A percentile compares a stretch with the other conserved stretches of the same genome.
Evolutionary conservation across 2,329 filamentous ascomycete genomes (phyloP).

Genomic region (Cladophialophora psammophila): DNA sequence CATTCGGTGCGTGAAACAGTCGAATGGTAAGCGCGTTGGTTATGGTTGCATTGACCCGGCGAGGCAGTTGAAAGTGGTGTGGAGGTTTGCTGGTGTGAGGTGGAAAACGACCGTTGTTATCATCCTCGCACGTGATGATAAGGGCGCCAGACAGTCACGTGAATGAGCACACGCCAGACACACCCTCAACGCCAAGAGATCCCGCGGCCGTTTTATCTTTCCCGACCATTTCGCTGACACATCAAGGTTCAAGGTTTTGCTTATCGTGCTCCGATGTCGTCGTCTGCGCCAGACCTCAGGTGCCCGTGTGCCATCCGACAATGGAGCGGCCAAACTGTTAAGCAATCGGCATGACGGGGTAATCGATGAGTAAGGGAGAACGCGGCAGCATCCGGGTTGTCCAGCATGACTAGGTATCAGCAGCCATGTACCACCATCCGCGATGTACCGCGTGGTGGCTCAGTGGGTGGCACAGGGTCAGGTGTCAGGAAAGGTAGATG

Average conservation of each 20-base stretch:
- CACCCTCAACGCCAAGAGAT: slow-evolving; percentile 1
- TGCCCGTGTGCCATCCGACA: not conserved
- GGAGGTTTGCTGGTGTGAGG: too few species aligned
- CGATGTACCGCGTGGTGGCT: not conserved
- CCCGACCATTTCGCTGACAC: not conserved
- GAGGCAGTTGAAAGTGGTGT: not conserved
- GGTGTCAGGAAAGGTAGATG: slow-evolving; percentile 28
- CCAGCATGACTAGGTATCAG: not conserved
- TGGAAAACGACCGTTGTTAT: not conserved
- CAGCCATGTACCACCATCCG: not conserved
- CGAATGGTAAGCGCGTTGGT: not conserved
- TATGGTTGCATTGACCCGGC: not conserved
- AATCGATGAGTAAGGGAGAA: not conserved
- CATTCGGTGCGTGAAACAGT: not conserved
- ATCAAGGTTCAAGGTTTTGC: not conserved
- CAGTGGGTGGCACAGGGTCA: not conserved
- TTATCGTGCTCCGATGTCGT: not conserved
- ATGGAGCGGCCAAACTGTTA: slow-evolving; percentile 1
- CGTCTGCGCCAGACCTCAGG: not conserved
- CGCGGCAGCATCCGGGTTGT: not conserved
- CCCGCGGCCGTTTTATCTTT: slow-evolving; percentile 5
- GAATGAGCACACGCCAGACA: not conserved
- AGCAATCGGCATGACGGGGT: not conserved
- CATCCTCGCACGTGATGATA: not conserved
- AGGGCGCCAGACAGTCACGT: not conserved